phyloP scores from a whole-genome alignment of 352 stramenopile species.

The Pythium monospermum region DNA sequence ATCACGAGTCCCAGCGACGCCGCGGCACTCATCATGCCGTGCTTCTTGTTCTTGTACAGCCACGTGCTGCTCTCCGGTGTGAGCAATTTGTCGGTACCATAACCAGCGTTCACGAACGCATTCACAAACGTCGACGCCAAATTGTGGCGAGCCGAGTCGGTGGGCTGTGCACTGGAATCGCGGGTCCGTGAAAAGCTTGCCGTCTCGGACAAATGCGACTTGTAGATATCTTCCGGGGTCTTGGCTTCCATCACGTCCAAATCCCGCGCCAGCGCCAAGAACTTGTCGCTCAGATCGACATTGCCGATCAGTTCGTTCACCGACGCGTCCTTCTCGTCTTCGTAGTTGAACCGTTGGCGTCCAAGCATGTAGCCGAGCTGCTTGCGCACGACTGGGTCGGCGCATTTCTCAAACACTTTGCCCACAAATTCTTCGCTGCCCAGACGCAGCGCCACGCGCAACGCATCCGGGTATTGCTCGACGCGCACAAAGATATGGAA shows the following conservation, averaged over 20 bases:
- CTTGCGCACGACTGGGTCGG: constrained; percentile 57
- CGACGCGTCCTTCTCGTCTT: constrained; percentile 89
- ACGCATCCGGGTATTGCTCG: constrained; percentile 92
- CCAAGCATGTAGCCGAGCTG: constrained; percentile 97
- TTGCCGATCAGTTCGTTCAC: constrained; percentile 97
- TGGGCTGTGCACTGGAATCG: constrained; percentile 67
- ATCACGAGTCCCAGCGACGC: constrained; percentile 97
- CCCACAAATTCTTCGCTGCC: constrained; percentile 72
- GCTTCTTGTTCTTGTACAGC: constrained; percentile 99
- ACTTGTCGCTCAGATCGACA: constrained; percentile 95
- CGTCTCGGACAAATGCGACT: constrained; percentile 98
- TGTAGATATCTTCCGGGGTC: constrained; percentile 99
- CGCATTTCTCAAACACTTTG: constrained; percentile 76
- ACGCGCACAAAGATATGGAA: constrained; percentile 95
- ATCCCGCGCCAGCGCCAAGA: constrained; percentile 94
- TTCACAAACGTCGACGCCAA: constrained; percentile 99
- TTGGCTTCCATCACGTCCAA: constrained; percentile 97
- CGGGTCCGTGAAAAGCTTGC: constrained; percentile 67
- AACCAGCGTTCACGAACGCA: constrained; percentile 98
- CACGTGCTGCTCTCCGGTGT: constrained; percentile 94
- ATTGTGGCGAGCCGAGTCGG: constrained; percentile 97
- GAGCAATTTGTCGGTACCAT: constrained; percentile 96
- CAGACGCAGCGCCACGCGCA: constrained; percentile 96
- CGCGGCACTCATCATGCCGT: constrained; percentile 98
- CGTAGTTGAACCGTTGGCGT: constrained; percentile 92